Base-by-base conservation (phyloP, 225 moss, liverwort and hornwort species). In the Physcomitrium patens region DNA sequence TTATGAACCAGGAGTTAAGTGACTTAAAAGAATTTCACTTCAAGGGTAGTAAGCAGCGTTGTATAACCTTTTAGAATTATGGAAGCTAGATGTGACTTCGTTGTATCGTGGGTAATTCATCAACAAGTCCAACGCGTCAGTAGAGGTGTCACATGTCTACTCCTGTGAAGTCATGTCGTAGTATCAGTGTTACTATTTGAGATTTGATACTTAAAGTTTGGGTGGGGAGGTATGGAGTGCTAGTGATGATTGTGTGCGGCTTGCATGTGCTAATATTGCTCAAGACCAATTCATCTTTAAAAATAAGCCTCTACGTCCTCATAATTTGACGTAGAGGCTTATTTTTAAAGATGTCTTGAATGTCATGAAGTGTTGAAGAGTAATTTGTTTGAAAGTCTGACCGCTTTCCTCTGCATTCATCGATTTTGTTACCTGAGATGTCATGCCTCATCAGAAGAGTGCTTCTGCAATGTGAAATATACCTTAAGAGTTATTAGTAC, bases 111-210 rank as follows among this genome's bases (percentile, higher is more conserved):
- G 70, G 42, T 70, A 44, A 28, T 69, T 9, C 64, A 63, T 78
- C n/a, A 45, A 47, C 66, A 65, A 58, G 60, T 47, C 60, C 53
- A 24, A 63, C 14, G 15, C 12, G 22, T 18, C 23, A 23, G 69
- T 74, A 69, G 73, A 69, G 64, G 64, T 74, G 74, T 78, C 69
- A 59, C 74, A 59, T 54, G 74, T 65, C 69, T 37, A 59, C 57
- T 64, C 64, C 70, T 45, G 58, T 69, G 7, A 23, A 65, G 60
- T 15, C 52, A 60, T 59, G 60, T 78, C 14, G 23, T 65, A 66
- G 42, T 26, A 53, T 12, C 66, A 7, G 13, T 24, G 48, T 70
- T 75, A 70, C 54, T 52, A 22, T 11, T 15, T 49, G 68, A 48
- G 50, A 44, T 60, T 77, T 43, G 17, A 49, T 46, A 54, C 43